Evolutionary conservation across 495 filamentous ascomycete genomes (phyloP), one percentile per base, ranked within the genome.

Genomic region (Parmelia sp.): DNA sequence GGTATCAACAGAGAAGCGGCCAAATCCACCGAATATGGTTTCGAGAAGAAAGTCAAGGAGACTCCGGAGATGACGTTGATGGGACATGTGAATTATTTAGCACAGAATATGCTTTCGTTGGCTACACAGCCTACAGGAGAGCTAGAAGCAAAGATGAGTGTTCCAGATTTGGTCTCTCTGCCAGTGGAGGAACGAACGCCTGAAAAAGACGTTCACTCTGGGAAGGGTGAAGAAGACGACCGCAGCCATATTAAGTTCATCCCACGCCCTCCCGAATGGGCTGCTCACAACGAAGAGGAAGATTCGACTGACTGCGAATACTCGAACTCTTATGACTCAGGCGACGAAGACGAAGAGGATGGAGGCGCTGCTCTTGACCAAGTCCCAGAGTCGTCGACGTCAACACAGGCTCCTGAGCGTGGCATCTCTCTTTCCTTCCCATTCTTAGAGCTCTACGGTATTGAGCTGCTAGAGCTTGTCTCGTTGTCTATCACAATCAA

Each of bases 401-500:
- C 60, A 12, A 36, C 60, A 8, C 60, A 31, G 62, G n/a, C 66
- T 60, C 66, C 83, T 70, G 84, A 88, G 66, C 77, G 79, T 57
- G 92, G 92, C 27, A 87, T 90, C 47, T 84, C 90, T 7, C 81
- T 97, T 19, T 92, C 88, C 4, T 92, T 96, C 71, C 92, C 92
- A 0, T 86, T 82, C 29, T 75, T 96, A 58, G 90, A 93, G 65
- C 84, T 96, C 5, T 83, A 93, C 66, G 84, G 87, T 55, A 87
- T 96, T 62, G 90, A 96, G 70, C 76, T 96, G 3, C 79, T 96
- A 40, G 87, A 96, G 66, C 73, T 96, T 5, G 73, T 80, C 0
- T 77, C 82, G 17, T 77, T 95, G n/a, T 86, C 80, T 49, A 78
- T 95, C 62, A 88, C 82, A 1, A 75, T 94, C 60, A 93, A 92